Evolutionary conservation across 2,329 filamentous ascomycete species (phyloP), one percentile per base, ranked within the genome.

Genomic region (Xylariaceae sp.): DNA sequence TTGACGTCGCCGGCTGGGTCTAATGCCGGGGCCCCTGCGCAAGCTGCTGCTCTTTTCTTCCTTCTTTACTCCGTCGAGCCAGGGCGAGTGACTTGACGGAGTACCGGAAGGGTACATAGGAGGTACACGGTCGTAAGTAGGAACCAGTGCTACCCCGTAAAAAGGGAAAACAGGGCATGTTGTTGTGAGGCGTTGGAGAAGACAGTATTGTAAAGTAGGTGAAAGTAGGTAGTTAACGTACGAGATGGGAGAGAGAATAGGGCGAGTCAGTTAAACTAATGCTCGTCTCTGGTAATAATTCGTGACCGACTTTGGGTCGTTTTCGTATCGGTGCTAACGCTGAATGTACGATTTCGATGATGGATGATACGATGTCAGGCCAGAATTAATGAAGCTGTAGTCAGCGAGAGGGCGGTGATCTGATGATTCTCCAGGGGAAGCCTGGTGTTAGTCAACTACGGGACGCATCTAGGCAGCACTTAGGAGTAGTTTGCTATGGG

Each of bases 1-100:
- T 62, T 56, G 54, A 53, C 54, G 48, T 57, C 61, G 49, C 23
- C 23, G 23, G 23, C 49, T 35, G 58, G 63, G 52, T 49, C 58
- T 54, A 59, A 52, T 34, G 48, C 61, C 61, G 50, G 55, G 47
- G 54, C 50, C 15, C 61, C 55, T 56, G 57, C 42, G 42, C 13
- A 45, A 45, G 42, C 13, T 45, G 48, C 11, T 30, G 23, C 30
- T 18, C 15, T 42, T 42, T 42, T 9, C 37, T 9, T 13, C 8
- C 9, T 42, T 10, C 37, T 42, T 42, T 42, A 42, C 8, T 10
- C 37, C 37, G 23, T 30, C 4, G 23, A 30, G 23, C 23, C 23
- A 30, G 23, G 23, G 23, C 23, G 4, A 1, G 23, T 30, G 23
- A 30, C 23, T 30, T 30, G 23, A 5, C 23, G 23, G 23, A 42